These are phyloP conservation scores for Nothophaeocryptopus gaeumannii DNA, from an alignment of 2,329 filamentous ascomycete genomes.

Conservation along the genomic window DNA sequence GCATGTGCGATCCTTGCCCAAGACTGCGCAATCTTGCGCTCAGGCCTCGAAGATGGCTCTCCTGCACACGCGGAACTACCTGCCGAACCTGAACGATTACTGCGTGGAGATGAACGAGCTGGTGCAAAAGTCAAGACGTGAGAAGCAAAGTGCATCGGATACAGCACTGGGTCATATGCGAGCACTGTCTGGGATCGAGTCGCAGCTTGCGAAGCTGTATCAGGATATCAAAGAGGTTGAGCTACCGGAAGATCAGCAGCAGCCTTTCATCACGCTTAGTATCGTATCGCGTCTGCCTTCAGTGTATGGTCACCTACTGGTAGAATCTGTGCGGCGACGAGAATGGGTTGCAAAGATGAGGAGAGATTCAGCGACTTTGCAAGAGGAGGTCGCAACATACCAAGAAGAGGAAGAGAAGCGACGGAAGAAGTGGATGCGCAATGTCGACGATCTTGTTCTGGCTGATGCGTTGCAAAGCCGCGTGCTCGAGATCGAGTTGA, in stretches of 20 bases:
- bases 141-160: slow-evolving; percentile 65
- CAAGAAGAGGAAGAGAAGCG: slow-evolving; percentile 90
- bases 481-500: slow-evolving; percentile 78
- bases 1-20: slow-evolving; percentile 66
- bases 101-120: slow-evolving; percentile 56
- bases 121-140: slow-evolving; percentile 53
- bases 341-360: slow-evolving; percentile 94
- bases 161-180: slow-evolving; percentile 74
- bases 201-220: slow-evolving; percentile 69
- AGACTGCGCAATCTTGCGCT: slow-evolving; percentile 62
- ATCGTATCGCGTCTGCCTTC: slow-evolving; percentile 80
- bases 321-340: slow-evolving; percentile 78
- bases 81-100: slow-evolving; percentile 59
- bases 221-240: slow-evolving; percentile 68
- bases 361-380: slow-evolving; percentile 78
- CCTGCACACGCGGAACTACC: slow-evolving; percentile 60
- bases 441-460: slow-evolving; percentile 71
- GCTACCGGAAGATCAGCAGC: slow-evolving; percentile 70
- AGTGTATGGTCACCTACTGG: slow-evolving; percentile 83
- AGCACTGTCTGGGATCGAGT: slow-evolving; percentile 75
- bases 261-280: slow-evolving; percentile 76
- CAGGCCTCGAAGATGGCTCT: slow-evolving; percentile 64
- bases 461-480: slow-evolving; percentile 62
- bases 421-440: slow-evolving; percentile 85
- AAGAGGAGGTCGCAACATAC: slow-evolving; percentile 88